Percentiles rank a stretch among this genome's conserved stretches.
These are phyloP conservation scores for Allium sativum DNA, from an alignment of 106 monocot species.

Conservation along the genomic window DNA sequence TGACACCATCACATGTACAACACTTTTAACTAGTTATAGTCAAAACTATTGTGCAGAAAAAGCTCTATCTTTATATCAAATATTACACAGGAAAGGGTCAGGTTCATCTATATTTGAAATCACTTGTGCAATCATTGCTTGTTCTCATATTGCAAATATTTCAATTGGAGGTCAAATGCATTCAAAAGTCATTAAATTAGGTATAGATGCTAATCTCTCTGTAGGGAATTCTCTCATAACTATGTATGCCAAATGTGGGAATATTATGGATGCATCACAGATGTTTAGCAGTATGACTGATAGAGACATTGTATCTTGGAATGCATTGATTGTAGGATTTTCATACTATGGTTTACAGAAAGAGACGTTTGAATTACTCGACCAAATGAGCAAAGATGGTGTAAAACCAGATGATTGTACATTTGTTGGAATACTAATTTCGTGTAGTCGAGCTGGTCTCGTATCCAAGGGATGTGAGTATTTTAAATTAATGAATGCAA, in stretches of 20 bases:
- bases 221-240: slow-evolving; percentile 56
- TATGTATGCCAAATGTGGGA: slow-evolving; percentile 71
- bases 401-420: slow-evolving; percentile 47
- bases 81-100: slow-evolving; percentile 28
- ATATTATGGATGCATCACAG: slow-evolving; percentile 17
- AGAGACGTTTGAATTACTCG: slow-evolving; percentile 34
- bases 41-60: slow-evolving; percentile 28
- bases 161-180: slow-evolving; percentile 41
- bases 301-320: slow-evolving; percentile 45
- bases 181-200: slow-evolving; percentile 26
- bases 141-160: slow-evolving; percentile 25
- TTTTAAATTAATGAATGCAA: slow-evolving; percentile 39
- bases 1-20: slow-evolving; percentile 48
- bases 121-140: slow-evolving; percentile 28
- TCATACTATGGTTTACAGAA: slow-evolving; percentile 42
- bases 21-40: slow-evolving; percentile 40
- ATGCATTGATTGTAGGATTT: slow-evolving; percentile 47
- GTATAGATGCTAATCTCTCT: slow-evolving; percentile 21
- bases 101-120: slow-evolving; percentile 14
- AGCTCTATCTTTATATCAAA: slow-evolving; percentile 25
- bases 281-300: slow-evolving; percentile 32
- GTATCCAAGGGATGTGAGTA: slow-evolving; percentile 32
- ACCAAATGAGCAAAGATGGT: slow-evolving; percentile 35
- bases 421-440: slow-evolving; percentile 39
- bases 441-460: slow-evolving; percentile 44